Evolutionary conservation across 106 monocot genomes (phyloP).

Genomic region (Dioscorea alata): DNA sequence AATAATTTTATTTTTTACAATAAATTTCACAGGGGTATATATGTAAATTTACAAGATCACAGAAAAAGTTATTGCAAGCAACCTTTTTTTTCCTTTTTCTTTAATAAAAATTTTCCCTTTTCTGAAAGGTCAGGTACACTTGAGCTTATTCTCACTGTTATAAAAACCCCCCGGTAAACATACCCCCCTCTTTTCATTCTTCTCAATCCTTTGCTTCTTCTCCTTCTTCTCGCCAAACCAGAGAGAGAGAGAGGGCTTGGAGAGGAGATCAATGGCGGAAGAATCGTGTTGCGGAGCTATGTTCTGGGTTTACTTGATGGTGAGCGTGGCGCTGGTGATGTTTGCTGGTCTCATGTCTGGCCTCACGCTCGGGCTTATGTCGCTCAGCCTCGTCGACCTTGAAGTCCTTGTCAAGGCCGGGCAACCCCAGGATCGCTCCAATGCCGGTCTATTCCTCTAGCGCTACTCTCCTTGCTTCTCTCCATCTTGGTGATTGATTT

Average conservation of each 20-base stretch:
- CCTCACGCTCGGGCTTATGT: constrained; percentile 97
- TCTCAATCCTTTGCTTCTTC: not conserved
- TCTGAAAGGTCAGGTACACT: too few relatives aligned
- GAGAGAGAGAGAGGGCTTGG: constrained; percentile 1
- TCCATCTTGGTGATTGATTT: not conserved
- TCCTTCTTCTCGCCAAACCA: not conserved
- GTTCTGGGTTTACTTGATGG: constrained; percentile 78
- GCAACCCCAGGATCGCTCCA: constrained; percentile 47
- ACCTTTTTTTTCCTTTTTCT: too few relatives aligned
- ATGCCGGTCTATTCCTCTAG: constrained; percentile 46
- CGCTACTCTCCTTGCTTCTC: not conserved
- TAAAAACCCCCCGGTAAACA: too few relatives aligned
- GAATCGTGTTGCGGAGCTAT: constrained; percentile 41
- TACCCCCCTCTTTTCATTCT: not conserved
- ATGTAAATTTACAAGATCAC: too few relatives aligned
- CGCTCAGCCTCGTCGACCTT: constrained; percentile 95
- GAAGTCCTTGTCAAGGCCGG: constrained; percentile 92
- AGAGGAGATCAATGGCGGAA: constrained; percentile 38
- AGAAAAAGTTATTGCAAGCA: too few relatives aligned
- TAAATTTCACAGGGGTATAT: too few relatives aligned
- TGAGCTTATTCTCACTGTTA: too few relatives aligned
- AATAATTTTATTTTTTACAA: too few relatives aligned
- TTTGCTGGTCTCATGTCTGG: constrained; percentile 99
- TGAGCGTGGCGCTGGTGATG: constrained; percentile 51
- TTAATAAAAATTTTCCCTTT: too few relatives aligned